phyloP scores from a whole-genome alignment of 495 filamentous ascomycete species.

The Penicillium samsonianum region DNA sequence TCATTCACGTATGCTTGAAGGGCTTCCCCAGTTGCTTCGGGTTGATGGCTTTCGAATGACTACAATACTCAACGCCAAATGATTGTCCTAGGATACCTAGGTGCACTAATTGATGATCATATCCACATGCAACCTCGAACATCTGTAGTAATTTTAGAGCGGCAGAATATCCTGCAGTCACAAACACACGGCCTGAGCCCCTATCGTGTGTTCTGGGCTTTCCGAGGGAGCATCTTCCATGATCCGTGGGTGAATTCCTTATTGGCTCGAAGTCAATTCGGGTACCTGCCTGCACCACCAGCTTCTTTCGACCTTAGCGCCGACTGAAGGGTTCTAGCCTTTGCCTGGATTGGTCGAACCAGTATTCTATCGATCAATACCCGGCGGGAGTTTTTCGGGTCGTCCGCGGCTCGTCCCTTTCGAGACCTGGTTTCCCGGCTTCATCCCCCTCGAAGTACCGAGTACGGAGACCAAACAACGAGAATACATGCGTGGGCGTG shows the following conservation, averaged over 20 bases:
- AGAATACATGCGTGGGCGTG: background rate
- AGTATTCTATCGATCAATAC: conserved; percentile 33
- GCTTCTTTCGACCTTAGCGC: background rate
- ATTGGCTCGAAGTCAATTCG: background rate
- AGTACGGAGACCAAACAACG: background rate
- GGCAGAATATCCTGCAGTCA: background rate
- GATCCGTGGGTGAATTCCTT: conserved; percentile 1
- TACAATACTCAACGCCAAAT: background rate
- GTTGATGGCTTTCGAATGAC: background rate
- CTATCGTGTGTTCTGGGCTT: conserved; percentile 1
- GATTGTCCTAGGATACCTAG: background rate
- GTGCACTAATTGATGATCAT: background rate
- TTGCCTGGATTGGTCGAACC: conserved; percentile 36
- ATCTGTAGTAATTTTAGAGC: background rate
- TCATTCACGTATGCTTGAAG: background rate
- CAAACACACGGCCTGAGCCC: background rate
- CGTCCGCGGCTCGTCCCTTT: conserved; percentile 14
- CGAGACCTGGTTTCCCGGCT: background rate
- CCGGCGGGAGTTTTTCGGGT: conserved; percentile 17
- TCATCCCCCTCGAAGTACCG: background rate
- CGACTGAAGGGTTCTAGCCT: conserved; percentile 31
- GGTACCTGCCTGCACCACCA: background rate
- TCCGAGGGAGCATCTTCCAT: conserved; percentile 14
- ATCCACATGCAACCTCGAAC: background rate
- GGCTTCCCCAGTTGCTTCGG: background rate